Base-by-base conservation (phyloP, 768 basidiomycete genomes). In the Calocybe gangraenosa region DNA sequence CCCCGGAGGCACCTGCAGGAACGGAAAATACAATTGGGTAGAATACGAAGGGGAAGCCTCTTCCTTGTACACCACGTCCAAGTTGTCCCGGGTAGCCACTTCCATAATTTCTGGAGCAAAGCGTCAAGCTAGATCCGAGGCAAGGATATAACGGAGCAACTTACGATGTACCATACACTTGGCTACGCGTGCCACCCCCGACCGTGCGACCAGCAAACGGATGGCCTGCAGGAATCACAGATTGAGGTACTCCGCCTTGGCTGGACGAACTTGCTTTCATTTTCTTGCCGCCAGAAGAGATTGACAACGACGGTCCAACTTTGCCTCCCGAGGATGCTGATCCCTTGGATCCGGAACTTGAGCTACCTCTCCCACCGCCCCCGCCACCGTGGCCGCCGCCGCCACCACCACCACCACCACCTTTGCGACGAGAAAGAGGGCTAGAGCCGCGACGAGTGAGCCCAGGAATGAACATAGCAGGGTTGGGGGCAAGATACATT, bases 41-140 rank as follows among this genome's bases (percentile, higher is more conserved):
- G 59, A 71, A 81, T 51, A 65, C 66, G 33, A 78, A 81, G 1
- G 78, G 79, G 52, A 81, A 79, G 2, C 69, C 70, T 1, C 70
- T 62, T 0, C 67, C 68, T 1, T 47, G 36, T 14, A 78, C 74
- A 10, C 76, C 74, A 7, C 63, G 65, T 17, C 62, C 63, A 11
- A 50, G 33, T 3, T 61, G 35, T 0, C 72, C 74, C 28, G 78
- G 78, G 50, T 81, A 81, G 1, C 79, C 79, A 41, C 76, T 79
- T 6, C 79, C 79, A 47, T 78, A 81, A 37, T 19, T 30, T 47
- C 43, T 55, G 36, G 1, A 17, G 17, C 10, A 14, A 2, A 4
- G 9, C 14, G 13, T 9, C 23, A 19, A 31, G 17, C 28, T n/a
- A 40, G 14, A 23, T 15, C 2, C 2, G 9, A 9, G 38, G 15